These are phyloP conservation scores for Alternaria angustiovoidea DNA, from an alignment of 2,329 filamentous ascomycete species.

Conservation along the genomic window DNA sequence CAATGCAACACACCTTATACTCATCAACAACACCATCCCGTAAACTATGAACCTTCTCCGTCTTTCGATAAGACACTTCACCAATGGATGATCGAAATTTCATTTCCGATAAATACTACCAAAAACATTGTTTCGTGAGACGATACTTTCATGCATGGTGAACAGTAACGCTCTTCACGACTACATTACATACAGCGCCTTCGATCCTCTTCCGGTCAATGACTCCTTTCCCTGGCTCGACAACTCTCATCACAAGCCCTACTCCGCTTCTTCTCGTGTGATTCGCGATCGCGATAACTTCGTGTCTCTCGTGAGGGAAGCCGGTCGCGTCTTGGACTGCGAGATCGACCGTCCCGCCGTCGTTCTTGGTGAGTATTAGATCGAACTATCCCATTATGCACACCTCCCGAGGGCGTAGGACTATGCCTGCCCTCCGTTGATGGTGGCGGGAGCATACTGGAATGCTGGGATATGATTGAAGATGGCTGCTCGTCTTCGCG, in stretches of 20 bases:
- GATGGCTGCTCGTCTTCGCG: too few relatives aligned
- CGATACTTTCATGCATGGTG: too few relatives aligned
- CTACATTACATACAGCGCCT: not conserved
- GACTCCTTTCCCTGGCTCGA: not conserved
- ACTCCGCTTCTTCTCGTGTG: not conserved
- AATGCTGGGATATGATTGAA: too few relatives aligned
- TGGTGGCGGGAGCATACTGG: not conserved
- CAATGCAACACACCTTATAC: not conserved
- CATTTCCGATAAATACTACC: not conserved
- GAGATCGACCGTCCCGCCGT: not conserved
- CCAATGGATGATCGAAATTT: accelerated
- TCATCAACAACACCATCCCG: too few relatives aligned
- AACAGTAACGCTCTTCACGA: not conserved
- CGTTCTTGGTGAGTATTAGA: not conserved
- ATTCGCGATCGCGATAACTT: not conserved
- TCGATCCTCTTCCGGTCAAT: not conserved
- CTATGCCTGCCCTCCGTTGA: not conserved
- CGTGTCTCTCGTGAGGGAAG: not conserved
- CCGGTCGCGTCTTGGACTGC: not conserved
- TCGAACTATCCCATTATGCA: not conserved
- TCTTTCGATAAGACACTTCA: not conserved
- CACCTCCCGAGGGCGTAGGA: not conserved
- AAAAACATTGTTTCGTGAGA: not conserved
- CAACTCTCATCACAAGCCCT: not conserved
- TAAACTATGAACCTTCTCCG: not conserved